Evolutionary conservation across 73 alveolate species (phyloP).

Genomic region (Symbiodinium pilosum): DNA sequence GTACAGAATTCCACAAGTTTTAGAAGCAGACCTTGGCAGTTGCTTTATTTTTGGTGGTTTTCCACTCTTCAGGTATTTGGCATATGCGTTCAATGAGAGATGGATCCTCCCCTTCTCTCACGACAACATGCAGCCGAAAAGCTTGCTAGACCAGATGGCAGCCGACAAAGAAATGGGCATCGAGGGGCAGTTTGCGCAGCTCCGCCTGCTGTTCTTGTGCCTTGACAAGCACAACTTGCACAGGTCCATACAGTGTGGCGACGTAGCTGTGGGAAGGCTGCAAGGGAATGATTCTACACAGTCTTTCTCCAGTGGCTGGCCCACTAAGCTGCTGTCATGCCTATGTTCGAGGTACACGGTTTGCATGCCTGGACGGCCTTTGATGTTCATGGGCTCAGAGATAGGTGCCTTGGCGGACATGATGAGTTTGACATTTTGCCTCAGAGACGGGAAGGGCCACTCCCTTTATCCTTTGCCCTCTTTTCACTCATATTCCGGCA

Average conservation of each 20-base stretch:
- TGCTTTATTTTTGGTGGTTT: no score
- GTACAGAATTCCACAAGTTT: no score
- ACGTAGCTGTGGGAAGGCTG: no score
- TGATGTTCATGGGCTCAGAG: constrained; percentile 95
- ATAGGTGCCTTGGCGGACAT: constrained; percentile 29
- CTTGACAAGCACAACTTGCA: neutral
- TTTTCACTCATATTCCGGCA: no score
- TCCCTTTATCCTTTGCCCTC: no score
- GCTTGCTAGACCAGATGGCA: constrained; percentile 94
- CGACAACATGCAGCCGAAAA: constrained; percentile 74
- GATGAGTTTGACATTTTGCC: neutral
- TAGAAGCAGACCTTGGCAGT: no score
- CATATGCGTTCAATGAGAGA: constrained; percentile 77
- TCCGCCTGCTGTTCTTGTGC: constrained; percentile 39
- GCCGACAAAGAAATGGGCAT: constrained; percentile 1
- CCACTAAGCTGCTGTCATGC: no score
- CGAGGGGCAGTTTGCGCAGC: constrained; percentile 62
- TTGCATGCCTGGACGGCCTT: constrained; percentile 93
- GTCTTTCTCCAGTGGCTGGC: no score
- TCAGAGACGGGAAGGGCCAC: no score
- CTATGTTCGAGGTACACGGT: constrained; percentile 33
- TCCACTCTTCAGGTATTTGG: no score
- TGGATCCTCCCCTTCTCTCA: constrained; percentile 93
- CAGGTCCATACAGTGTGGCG: no score
- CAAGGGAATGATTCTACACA: no score